These are phyloP conservation scores for Scheffersomyces lignosus DNA, from an alignment of 805 yeast genomes.

Conservation along the genomic window DNA sequence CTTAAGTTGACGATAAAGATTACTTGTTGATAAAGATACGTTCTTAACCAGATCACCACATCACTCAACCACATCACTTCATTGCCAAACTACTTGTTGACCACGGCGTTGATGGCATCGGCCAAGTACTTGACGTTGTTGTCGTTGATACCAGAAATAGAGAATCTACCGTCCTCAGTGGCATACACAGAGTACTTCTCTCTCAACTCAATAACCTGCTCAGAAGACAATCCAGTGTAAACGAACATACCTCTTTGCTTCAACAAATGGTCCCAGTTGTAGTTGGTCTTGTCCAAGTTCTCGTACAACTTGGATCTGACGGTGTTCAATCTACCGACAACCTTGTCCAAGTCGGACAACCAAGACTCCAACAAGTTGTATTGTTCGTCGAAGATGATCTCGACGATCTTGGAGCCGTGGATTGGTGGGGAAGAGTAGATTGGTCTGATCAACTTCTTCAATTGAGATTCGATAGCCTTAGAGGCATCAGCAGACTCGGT, in stretches of 20 bases:
- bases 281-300: conserved; percentile 58
- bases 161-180: conserved; percentile 87
- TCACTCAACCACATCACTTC: too few relatives aligned
- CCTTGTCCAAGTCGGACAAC: conserved; percentile 75
- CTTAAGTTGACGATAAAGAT: too few relatives aligned
- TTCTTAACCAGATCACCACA: too few relatives aligned
- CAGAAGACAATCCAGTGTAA: conserved; percentile 75
- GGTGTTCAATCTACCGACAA: conserved; percentile 74
- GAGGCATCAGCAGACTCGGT: conserved; percentile 56
- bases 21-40: too few relatives aligned
- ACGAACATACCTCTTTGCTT: conserved; percentile 97
- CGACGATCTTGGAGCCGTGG: conserved; percentile 89
- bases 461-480: conserved; percentile 68
- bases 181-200: conserved; percentile 76
- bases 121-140: conserved; percentile 76
- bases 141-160: conserved; percentile 85
- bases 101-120: conserved; percentile 55
- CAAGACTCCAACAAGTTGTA: conserved; percentile 62
- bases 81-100: conserved; percentile 29
- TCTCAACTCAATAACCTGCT: conserved; percentile 71
- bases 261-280: conserved; percentile 83
- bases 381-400: conserved; percentile 64
- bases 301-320: conserved; percentile 69
- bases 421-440: conserved; percentile 93
- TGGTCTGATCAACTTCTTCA: conserved; percentile 81